phyloP scores from a whole-genome alignment of 2,329 filamentous ascomycete genomes.

The Elsinoe batatas region DNA sequence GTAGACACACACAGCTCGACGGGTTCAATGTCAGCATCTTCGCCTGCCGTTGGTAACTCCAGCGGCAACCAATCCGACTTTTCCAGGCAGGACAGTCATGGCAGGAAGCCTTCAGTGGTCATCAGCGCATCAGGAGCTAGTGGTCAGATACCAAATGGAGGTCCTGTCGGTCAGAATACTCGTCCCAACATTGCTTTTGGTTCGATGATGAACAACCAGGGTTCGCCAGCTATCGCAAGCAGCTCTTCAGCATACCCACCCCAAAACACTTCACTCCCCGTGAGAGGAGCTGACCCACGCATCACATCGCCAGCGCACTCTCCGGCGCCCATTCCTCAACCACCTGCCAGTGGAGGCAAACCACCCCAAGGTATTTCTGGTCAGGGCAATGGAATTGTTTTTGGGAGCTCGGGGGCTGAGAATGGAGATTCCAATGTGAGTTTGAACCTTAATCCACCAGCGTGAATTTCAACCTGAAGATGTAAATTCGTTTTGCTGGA shows the following conservation, averaged over 20 bases:
- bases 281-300: constrained; percentile 50
- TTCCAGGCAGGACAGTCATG: constrained; percentile 53
- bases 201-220: constrained; percentile 48
- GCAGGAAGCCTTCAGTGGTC: constrained; percentile 79
- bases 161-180: constrained; percentile 47
- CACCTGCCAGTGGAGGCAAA: constrained; percentile 70
- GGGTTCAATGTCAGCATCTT: constrained; percentile 13
- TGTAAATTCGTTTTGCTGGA: constrained; percentile 7
- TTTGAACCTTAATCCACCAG: constrained; percentile 20
- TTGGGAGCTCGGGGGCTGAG: constrained; percentile 74
- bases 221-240: constrained; percentile 52
- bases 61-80: constrained; percentile 38
- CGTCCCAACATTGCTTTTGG: constrained; percentile 69
- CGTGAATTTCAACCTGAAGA: background rate
- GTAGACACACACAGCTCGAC: constrained; percentile 40
- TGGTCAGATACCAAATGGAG: constrained; percentile 69
- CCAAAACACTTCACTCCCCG: constrained; percentile 49
- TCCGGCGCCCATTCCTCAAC: constrained; percentile 86
- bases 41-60: constrained; percentile 29
- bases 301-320: constrained; percentile 78
- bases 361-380: constrained; percentile 67
- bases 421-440: constrained; percentile 59
- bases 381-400: constrained; percentile 61
- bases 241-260: constrained; percentile 55
- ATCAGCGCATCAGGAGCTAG: constrained; percentile 76